Evolutionary conservation across 2,329 filamentous ascomycete genomes (phyloP), one percentile per base, ranked within the genome.

Genomic region (Proliferodiscus dingleyae): DNA sequence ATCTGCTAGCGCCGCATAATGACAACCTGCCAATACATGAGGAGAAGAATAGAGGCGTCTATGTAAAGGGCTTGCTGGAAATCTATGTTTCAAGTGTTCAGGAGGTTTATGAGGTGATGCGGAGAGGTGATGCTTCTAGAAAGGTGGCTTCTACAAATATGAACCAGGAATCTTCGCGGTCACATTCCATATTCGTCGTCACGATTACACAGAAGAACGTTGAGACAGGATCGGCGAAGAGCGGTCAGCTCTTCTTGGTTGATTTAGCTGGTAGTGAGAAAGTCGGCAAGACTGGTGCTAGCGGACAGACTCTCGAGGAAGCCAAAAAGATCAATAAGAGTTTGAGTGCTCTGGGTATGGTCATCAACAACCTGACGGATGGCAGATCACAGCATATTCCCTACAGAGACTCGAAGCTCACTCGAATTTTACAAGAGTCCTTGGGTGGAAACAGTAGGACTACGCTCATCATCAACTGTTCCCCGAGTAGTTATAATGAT

Each of bases 251-350:
- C 18, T 97, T 96, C 77, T 74, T 98, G 66, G 93, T 98, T 53
- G 93, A 98, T 83, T 74, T 98, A 74, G 93, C 93, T 43, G 93
- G 93, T 75, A 95, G 89, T 63, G 93, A 98, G 71, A 97, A 97
- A 73, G 89, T 97, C 41, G 91, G 93, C 65, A 97, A 98, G 78
- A 98, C 93, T 23, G 93, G 93, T 58, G 93, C 93, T 52, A 96
- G 89, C 65, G 93, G 93, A 46, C 93, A 97, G 69, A 97, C 91
- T 4, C 75, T 98, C 34, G 93, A 97, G 68, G 93, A 98, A 67
- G 93, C 93, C 50, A 97, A 97, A 77, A 98, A 98, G 77, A 98
- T 98, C 78, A 98, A 98, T 78, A 97, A 97, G 78, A 96, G 89
- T 76, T 78, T 98, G 73, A 96, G 90, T 71, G 90, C 93, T 45